Evolutionary conservation across 495 filamentous ascomycete genomes (phyloP).

Genomic region (Penicillium cinerascens): DNA sequence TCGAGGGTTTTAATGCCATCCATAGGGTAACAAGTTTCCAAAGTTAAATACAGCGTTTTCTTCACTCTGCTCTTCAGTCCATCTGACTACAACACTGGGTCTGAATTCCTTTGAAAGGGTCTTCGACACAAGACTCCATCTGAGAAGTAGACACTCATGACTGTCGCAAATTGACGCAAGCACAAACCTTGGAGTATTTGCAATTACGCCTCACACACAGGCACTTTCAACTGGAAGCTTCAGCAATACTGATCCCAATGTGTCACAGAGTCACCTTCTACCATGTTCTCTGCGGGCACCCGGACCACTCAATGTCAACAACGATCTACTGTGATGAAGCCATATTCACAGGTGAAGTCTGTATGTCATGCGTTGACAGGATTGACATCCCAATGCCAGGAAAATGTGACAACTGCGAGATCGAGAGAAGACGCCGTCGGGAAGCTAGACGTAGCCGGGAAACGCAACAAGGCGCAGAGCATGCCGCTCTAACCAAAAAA

Average conservation of each 20-base stretch:
- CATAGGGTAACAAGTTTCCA: no score
- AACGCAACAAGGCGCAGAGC: not conserved
- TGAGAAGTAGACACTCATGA: no score
- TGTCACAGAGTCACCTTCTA: constrained; percentile 32
- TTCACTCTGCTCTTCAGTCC: no score
- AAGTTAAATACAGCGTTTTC: no score
- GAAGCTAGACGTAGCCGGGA: not conserved
- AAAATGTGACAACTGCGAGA: constrained; percentile 6
- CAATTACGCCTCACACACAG: not conserved
- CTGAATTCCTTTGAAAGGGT: no score
- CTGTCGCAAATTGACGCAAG: not conserved
- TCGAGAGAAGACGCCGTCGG: not conserved
- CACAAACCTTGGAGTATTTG: not conserved
- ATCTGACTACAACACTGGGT: no score
- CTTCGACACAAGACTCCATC: no score
- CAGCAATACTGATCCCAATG: constrained; percentile 17
- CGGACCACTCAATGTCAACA: constrained; percentile 4
- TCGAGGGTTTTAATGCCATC: no score
- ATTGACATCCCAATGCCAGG: constrained; percentile 18
- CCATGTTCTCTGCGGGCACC: constrained; percentile 25
- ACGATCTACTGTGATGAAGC: constrained; percentile 20
- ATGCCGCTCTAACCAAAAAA: not conserved
- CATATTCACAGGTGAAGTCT: constrained; percentile 20
- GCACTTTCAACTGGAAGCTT: not conserved
- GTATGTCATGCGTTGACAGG: constrained; percentile 3